Conservation (phyloP, 768 basidiomycete species). For the Tulasnella sp. region DNA sequence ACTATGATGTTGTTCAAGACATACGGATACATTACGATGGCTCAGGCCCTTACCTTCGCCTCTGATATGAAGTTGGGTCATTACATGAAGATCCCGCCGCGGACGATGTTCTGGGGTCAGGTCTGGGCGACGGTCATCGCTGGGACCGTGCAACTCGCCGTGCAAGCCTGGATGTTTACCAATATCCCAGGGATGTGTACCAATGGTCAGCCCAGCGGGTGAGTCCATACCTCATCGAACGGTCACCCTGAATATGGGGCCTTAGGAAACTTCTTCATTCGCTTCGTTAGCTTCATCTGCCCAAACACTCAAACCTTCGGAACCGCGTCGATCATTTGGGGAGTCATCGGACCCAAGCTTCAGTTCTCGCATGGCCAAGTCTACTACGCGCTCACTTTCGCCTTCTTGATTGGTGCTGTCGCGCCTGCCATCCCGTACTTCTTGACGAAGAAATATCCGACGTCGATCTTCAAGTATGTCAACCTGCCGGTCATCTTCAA, state of each 20-base stretch:
- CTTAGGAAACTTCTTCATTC: slow-evolving; percentile 21
- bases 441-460: slow-evolving; percentile 48
- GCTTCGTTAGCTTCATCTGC: slow-evolving; percentile 13
- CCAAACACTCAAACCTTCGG: slow-evolving; percentile 25
- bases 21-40: slow-evolving; percentile 27
- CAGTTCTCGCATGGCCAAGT: slow-evolving; percentile 56
- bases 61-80: slow-evolving; percentile 32
- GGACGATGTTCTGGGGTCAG: slow-evolving; percentile 58
- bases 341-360: slow-evolving; percentile 67
- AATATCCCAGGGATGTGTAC: slow-evolving; percentile 54
- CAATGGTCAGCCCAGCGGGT: slow-evolving; percentile 39
- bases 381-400: slow-evolving; percentile 53
- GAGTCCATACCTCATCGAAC: not conserved
- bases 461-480: slow-evolving; percentile 48
- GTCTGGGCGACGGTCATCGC: slow-evolving; percentile 33
- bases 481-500: slow-evolving; percentile 54
- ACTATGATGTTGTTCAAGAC: slow-evolving; percentile 30
- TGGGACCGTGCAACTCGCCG: slow-evolving; percentile 31
- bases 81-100: slow-evolving; percentile 39
- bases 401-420: slow-evolving; percentile 66
- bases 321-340: slow-evolving; percentile 40
- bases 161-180: slow-evolving; percentile 39
- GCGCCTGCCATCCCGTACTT: slow-evolving; percentile 47
- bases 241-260: slow-evolving; percentile 21
- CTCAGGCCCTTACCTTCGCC: slow-evolving; percentile 29